Evolutionary conservation across 495 filamentous ascomycete genomes (phyloP).

Genomic region (Penicillium pulvis): DNA sequence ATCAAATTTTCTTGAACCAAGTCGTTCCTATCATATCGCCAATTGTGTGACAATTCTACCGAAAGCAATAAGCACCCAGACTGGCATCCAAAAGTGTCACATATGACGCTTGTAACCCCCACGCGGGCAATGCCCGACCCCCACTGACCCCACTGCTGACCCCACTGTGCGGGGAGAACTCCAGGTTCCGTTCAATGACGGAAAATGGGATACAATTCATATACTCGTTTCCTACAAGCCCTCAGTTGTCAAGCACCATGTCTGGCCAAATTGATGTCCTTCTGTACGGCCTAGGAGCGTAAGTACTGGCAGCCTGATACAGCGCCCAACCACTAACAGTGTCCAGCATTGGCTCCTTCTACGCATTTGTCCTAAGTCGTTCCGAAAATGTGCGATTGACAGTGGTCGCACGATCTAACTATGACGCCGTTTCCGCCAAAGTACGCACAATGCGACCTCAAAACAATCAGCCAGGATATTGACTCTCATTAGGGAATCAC

Average conservation of each 20-base stretch:
- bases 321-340: neutral
- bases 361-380: slow-evolving; percentile 48
- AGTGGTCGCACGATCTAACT: slow-evolving; percentile 56
- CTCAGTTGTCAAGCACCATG: slow-evolving; percentile 18
- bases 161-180: slow-evolving; percentile 3
- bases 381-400: slow-evolving; percentile 45
- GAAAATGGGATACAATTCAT: neutral
- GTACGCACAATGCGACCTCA: slow-evolving; percentile 21
- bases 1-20: no score
- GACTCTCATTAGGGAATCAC: slow-evolving; percentile 38
- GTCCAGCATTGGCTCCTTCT: slow-evolving; percentile 47
- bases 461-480: neutral
- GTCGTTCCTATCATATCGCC: no score
- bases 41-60: no score
- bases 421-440: slow-evolving; percentile 46
- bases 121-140: no score
- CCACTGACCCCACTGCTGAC: neutral
- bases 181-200: neutral
- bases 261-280: slow-evolving; percentile 37
- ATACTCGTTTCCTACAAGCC: neutral
- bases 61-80: neutral
- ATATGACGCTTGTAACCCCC: no score
- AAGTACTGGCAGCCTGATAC: slow-evolving; percentile 5
- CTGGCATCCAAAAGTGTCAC: neutral
- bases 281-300: slow-evolving; percentile 43